phyloP scores from a whole-genome alignment of 768 basidiomycete genomes.

The Fomitopsis serialis region DNA sequence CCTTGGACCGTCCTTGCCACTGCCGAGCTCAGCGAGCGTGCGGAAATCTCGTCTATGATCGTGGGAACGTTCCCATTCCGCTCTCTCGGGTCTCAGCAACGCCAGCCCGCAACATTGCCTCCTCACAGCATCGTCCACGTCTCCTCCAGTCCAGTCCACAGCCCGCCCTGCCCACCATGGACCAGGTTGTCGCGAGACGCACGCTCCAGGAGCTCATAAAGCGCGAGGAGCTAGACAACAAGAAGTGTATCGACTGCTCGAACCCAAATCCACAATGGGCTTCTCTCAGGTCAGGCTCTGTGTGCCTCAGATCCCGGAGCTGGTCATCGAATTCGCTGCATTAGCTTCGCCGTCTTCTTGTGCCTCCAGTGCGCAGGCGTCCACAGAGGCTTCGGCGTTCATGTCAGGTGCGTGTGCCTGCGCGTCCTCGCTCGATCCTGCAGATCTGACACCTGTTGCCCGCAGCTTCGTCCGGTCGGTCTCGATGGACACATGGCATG shows the following conservation, averaged over 20 bases:
- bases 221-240: slow-evolving; percentile 69
- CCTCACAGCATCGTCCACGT: not conserved
- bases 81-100: not conserved
- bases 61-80: not conserved
- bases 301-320: slow-evolving; percentile 4
- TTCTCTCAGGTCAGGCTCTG: slow-evolving; percentile 53
- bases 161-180: slow-evolving; percentile 21
- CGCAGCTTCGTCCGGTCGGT: slow-evolving; percentile 84
- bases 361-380: slow-evolving; percentile 86
- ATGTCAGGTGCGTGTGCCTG: slow-evolving; percentile 56
- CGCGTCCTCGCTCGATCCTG: not conserved
- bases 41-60: not conserved
- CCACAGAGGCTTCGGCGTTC: slow-evolving; percentile 91
- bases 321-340: slow-evolving; percentile 4
- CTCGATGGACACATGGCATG: slow-evolving; percentile 96
- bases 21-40: not conserved
- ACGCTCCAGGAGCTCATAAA: slow-evolving; percentile 71
- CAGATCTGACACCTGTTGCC: not conserved
- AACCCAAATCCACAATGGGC: slow-evolving; percentile 97
- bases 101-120: not conserved
- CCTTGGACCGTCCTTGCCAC: not conserved
- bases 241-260: slow-evolving; percentile 72
- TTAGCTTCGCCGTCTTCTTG: slow-evolving; percentile 80
- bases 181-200: slow-evolving; percentile 65
- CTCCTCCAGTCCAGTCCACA: too few species aligned